Evolutionary conservation across 257 asterid species (phyloP).

Genomic region (Salvia miltiorrhiza): DNA sequence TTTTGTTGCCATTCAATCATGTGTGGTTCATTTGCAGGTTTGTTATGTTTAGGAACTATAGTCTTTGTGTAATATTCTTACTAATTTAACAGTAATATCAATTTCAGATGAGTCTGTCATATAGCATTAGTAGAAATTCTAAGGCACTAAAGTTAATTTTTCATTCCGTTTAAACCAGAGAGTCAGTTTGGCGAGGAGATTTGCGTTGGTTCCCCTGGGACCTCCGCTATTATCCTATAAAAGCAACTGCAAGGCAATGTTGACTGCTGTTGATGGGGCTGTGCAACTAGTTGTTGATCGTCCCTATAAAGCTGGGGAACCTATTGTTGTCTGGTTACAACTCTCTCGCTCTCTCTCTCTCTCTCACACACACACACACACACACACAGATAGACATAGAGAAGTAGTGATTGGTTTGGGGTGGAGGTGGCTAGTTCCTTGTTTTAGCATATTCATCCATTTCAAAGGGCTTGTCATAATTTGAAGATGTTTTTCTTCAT

Average conservation of each 20-base stretch:
- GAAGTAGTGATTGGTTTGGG: constrained; percentile 9
- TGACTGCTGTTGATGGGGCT: constrained; percentile 75
- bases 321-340: constrained; percentile 84
- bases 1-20: constrained; percentile 96
- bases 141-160: constrained; percentile 10
- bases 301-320: constrained; percentile 73
- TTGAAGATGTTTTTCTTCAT: constrained; percentile 18
- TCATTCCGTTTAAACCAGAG: constrained; percentile 53
- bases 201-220: constrained; percentile 95
- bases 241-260: constrained; percentile 97
- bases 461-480: constrained; percentile 16
- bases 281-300: constrained; percentile 94
- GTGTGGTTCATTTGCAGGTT: constrained; percentile 99
- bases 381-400: not conserved
- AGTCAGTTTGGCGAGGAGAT: constrained; percentile 96
- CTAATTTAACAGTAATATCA: constrained; percentile 1
- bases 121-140: not conserved
- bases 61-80: constrained; percentile 4
- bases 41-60: constrained; percentile 10
- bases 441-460: constrained; percentile 8
- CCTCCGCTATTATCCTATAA: constrained; percentile 82
- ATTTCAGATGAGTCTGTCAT: constrained; percentile 17
- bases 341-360: constrained; percentile 25
- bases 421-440: not conserved
- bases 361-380: not conserved